Evolutionary conservation across 139 green algal species (phyloP), one percentile per base, ranked within the genome.

Genomic region (Spirogloea muscicola): DNA sequence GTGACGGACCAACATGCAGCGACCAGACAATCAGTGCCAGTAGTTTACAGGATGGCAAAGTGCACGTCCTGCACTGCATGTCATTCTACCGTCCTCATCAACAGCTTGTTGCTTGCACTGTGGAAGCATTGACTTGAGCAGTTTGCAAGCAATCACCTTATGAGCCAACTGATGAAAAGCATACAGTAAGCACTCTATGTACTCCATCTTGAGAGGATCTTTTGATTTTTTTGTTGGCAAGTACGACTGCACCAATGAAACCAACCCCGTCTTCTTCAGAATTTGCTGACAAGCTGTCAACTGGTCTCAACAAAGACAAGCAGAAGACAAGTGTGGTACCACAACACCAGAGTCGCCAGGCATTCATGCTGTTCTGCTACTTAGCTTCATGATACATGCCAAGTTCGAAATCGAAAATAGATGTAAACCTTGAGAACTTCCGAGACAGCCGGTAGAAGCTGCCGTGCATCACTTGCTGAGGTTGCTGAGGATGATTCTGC

Each of bases 161-260:
- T 41, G 27, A 2, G 75, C 66, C 9, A 80, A 33, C 43, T 82
- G 67, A 48, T 80, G 59, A 48, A 80, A 82, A 1, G 61, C 61
- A 44, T 75, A 82, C 1, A 82, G 33, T 9, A 82, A 68, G 7
- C 33, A 39, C 46, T 82, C 75, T 3, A 82, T 40, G 1, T 10
- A 1, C 27, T n/a, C 29, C 1, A 65, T 7, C 37, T 76, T 49
- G n/a, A 63, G 9, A 27, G n/a, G n/a, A n/a, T 55, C 67, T 4
- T 16, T 42, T 18, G n/a, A 21, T 52, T 64, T 72, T 52, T 80
- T 70, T 42, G 6, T 25, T 38, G 73, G 73, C 36, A 81, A 58
- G 2, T 57, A 37, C 73, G 64, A 41, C 71, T 76, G 68, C 43
- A 51, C 43, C 10, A 10, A 51, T 55, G 21, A 21, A 21, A 31